Percentiles rank a stretch among this genome's conserved stretches.
phyloP scores from a whole-genome alignment of 495 filamentous ascomycete species.

The Aspergillus biplanus region DNA sequence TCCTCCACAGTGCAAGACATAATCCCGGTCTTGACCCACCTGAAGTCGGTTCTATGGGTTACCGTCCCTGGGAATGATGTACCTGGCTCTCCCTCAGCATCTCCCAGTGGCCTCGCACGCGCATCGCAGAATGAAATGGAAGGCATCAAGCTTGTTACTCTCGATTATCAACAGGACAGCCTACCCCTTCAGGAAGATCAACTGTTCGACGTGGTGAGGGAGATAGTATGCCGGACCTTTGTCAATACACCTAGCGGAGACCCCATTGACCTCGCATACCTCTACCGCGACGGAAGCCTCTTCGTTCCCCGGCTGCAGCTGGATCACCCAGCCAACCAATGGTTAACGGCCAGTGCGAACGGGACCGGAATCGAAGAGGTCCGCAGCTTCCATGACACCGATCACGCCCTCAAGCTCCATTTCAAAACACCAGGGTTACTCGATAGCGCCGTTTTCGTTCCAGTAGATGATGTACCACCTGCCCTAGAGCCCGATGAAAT shows the following conservation, averaged over 20 bases:
- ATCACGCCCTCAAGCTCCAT: background rate
- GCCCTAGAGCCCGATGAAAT: background rate
- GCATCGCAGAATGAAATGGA: background rate
- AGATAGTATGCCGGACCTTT: background rate
- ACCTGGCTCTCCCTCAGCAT: background rate
- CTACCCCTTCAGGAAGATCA: background rate
- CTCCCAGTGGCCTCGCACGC: background rate
- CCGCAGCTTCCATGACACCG: background rate
- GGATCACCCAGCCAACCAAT: background rate
- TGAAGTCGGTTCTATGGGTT: background rate
- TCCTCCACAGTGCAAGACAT: background rate
- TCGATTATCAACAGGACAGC: background rate
- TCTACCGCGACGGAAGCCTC: background rate
- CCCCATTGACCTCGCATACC: conserved; percentile 3
- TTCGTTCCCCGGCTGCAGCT: background rate
- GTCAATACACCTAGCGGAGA: background rate
- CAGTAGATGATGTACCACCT: background rate
- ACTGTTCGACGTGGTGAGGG: background rate
- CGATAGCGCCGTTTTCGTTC: background rate
- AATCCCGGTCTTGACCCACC: background rate
- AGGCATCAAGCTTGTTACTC: background rate
- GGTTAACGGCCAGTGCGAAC: background rate
- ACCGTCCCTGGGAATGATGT: background rate
- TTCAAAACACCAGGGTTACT: background rate
- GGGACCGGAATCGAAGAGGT: background rate